Conservation (phyloP, 371 early-diverging fungal genomes). For the Aphelidium insulamus region DNA sequence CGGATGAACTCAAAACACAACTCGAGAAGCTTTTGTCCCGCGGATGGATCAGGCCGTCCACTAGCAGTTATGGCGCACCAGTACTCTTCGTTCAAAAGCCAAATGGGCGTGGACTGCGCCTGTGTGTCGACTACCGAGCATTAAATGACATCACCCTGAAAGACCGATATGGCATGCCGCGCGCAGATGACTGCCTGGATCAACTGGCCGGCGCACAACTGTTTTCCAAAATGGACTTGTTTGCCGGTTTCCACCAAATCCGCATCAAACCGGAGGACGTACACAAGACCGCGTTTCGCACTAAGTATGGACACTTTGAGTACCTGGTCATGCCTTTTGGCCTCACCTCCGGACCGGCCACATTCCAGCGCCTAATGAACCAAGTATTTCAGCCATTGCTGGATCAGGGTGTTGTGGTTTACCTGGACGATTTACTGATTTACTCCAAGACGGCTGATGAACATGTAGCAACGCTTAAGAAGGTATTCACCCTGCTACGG, state of each 20-base stretch:
- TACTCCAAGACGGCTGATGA: constrained; percentile 6
- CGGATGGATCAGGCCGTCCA: too few relatives aligned
- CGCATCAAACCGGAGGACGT: constrained; percentile 4
- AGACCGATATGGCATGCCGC: too few relatives aligned
- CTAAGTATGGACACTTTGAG: constrained; percentile 14
- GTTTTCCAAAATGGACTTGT: constrained; percentile 15
- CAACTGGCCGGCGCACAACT: constrained; percentile 3
- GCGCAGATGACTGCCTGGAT: too few relatives aligned
- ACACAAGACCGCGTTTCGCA: constrained; percentile 7
- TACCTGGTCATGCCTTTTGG: constrained; percentile 18
- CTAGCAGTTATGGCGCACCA: too few relatives aligned
- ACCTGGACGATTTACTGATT: constrained; percentile 19
- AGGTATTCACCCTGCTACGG: constrained; percentile 9
- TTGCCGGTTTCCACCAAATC: constrained; percentile 16
- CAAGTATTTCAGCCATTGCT: constrained; percentile 5
- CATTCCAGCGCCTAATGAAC: constrained; percentile 15
- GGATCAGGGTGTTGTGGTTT: constrained; percentile 7
- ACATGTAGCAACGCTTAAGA: constrained; percentile 6
- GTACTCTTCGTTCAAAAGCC: too few relatives aligned
- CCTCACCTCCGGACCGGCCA: constrained; percentile 12
- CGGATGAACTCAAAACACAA: too few relatives aligned
- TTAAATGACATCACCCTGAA: too few relatives aligned
- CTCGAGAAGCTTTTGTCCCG: too few relatives aligned
- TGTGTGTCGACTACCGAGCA: too few relatives aligned
- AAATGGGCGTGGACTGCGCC: too few relatives aligned